These are phyloP conservation scores for Spathaspora sp. DNA, from an alignment of 805 yeast species.

Conservation along the genomic window DNA sequence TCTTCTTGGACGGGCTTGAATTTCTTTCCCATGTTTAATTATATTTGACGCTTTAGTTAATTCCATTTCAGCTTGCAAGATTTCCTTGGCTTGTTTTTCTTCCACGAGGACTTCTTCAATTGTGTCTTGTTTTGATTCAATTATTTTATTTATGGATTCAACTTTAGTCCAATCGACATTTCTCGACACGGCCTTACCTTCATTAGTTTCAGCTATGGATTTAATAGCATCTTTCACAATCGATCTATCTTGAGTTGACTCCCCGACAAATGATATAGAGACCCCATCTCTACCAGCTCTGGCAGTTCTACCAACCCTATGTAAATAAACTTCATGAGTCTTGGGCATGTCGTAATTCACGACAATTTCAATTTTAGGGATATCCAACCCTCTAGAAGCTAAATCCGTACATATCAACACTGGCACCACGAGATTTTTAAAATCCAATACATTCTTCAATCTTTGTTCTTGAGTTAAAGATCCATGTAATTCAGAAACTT, in stretches of 20 bases:
- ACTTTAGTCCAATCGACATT: slow-evolving; percentile 88
- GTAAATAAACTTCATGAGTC: slow-evolving; percentile 84
- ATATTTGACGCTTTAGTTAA: slow-evolving; percentile 80
- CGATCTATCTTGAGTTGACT: slow-evolving; percentile 76
- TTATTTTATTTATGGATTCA: slow-evolving; percentile 58
- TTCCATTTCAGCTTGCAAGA: slow-evolving; percentile 88
- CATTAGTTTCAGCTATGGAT: slow-evolving; percentile 42
- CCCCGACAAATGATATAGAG: slow-evolving; percentile 92
- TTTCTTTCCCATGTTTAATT: slow-evolving; percentile 76
- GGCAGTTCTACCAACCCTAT: slow-evolving; percentile 98
- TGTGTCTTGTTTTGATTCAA: slow-evolving; percentile 56
- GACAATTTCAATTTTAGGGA: slow-evolving; percentile 94
- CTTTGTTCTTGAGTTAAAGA: slow-evolving; percentile 91
- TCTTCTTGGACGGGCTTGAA: slow-evolving; percentile 85
- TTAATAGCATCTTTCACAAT: slow-evolving; percentile 90
- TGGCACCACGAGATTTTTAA: slow-evolving; percentile 80
- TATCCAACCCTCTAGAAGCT: slow-evolving; percentile 99
- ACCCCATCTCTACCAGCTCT: slow-evolving; percentile 98
- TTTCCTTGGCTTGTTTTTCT: slow-evolving; percentile 85
- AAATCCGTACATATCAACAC: slow-evolving; percentile 93
- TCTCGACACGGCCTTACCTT: slow-evolving; percentile 75
- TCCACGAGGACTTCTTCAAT: slow-evolving; percentile 79
- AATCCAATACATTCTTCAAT: slow-evolving; percentile 73
- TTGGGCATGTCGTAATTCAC: slow-evolving; percentile 96
- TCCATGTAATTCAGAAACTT: slow-evolving; percentile 80